Evolutionary conservation across 805 yeast genomes (phyloP).

Genomic region (Vanderwaltozyma polyspora): DNA sequence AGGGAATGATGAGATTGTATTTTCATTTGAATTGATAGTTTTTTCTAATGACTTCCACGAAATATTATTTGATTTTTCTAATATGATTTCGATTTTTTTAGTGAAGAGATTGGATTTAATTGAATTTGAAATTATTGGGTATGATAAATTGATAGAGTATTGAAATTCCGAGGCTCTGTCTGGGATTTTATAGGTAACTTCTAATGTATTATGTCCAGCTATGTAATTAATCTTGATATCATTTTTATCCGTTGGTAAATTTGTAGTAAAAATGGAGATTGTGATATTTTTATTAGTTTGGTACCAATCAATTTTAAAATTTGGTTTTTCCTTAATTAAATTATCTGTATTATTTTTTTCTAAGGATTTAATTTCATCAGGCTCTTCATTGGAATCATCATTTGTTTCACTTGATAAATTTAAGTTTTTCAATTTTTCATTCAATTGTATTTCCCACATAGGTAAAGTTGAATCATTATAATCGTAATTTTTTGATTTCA

Average conservation of each 20-base stretch:
- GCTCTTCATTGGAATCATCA: not conserved
- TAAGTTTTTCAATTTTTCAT: conserved; percentile 11
- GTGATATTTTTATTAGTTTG: conserved; percentile 50
- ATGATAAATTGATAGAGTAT: conserved; percentile 44
- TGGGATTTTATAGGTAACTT: conserved; percentile 10
- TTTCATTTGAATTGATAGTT: not conserved
- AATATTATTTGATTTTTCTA: conserved; percentile 34
- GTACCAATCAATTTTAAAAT: conserved; percentile 54
- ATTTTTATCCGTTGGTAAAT: conserved; percentile 33
- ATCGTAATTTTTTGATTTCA: conserved; percentile 32
- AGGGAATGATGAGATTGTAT: not conserved
- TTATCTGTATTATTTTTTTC: too few relatives aligned
- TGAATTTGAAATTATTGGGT: conserved; percentile 35
- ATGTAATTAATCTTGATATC: conserved; percentile 34
- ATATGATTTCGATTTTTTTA: conserved; percentile 64
- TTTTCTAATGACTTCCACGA: conserved; percentile 47
- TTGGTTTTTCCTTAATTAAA: not conserved
- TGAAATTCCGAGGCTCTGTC: conserved; percentile 41
- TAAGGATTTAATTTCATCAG: not conserved
- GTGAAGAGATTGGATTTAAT: conserved; percentile 44
- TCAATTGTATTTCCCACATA: conserved; percentile 32
- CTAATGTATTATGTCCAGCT: conserved; percentile 28
- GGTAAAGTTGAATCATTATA: conserved; percentile 36
- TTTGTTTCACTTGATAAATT: not conserved
- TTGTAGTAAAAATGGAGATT: conserved; percentile 60